phyloP scores from a whole-genome alignment of 2,329 filamentous ascomycete genomes.

The Akanthomyces lecanii region DNA sequence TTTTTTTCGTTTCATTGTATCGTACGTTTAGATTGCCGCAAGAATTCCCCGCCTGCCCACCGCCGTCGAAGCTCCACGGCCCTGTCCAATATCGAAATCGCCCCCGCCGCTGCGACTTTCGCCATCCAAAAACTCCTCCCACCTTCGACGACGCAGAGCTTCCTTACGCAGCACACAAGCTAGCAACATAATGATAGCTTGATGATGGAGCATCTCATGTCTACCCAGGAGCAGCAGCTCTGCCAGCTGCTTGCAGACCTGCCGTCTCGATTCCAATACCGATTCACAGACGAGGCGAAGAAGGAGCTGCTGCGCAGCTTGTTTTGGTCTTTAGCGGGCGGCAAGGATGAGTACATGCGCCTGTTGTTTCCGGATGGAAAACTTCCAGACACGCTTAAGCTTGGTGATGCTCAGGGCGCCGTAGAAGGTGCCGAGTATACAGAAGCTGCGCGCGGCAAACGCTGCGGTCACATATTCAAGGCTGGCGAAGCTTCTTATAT shows the following conservation, averaged over 20 bases:
- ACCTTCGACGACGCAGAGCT: background rate
- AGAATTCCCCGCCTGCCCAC: background rate
- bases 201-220: slow-evolving; percentile 51
- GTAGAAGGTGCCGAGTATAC: slow-evolving; percentile 93
- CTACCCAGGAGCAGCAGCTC: slow-evolving; percentile 74
- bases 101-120: slow-evolving; percentile 3
- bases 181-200: slow-evolving; percentile 18
- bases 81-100: background rate
- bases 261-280: slow-evolving; percentile 67
- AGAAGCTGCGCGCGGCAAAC: slow-evolving; percentile 82
- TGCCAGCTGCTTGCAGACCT: slow-evolving; percentile 76
- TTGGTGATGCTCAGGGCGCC: slow-evolving; percentile 86
- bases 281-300: slow-evolving; percentile 68
- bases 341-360: slow-evolving; percentile 67
- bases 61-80: background rate
- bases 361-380: slow-evolving; percentile 78
- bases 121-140: background rate
- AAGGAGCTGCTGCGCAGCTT: slow-evolving; percentile 71
- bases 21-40: background rate
- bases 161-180: background rate
- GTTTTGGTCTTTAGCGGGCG: slow-evolving; percentile 80
- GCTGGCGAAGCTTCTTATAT: slow-evolving; percentile 88
- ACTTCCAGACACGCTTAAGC: slow-evolving; percentile 63
- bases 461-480: slow-evolving; percentile 97
- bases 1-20: background rate